Percentiles rank a stretch among this genome's conserved stretches.
Evolutionary conservation across 177 flowering plant species (phyloP).

Genomic region (Vitis hybrid): DNA sequence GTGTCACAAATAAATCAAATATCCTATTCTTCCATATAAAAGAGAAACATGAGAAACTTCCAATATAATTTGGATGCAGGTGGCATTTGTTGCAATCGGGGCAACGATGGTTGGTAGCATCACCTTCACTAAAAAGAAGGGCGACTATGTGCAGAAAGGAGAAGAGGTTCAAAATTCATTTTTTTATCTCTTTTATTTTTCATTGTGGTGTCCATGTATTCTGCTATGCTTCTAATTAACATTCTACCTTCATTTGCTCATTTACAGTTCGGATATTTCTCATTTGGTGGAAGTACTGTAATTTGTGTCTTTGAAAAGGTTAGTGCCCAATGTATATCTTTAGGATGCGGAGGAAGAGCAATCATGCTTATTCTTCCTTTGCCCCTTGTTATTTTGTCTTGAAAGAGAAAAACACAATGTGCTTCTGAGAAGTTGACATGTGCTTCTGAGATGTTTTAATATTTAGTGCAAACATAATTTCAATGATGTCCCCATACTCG

Average conservation of each 20-base stretch:
- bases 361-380: neutral
- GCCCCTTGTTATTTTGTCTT: neutral
- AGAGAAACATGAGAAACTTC: neutral
- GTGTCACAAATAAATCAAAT: neutral
- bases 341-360: neutral
- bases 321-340: slow-evolving; percentile 13
- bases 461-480: too few species aligned
- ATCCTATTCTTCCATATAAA: neutral
- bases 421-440: too few species aligned
- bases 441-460: too few species aligned
- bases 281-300: slow-evolving; percentile 97
- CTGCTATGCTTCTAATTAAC: neutral
- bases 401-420: too few species aligned
- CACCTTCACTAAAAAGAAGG: slow-evolving; percentile 64
- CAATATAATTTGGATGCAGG: slow-evolving; percentile 45
- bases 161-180: slow-evolving; percentile 66
- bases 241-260: neutral
- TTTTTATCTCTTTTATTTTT: neutral
- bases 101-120: slow-evolving; percentile 99
- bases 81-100: slow-evolving; percentile 94
- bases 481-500: too few species aligned
- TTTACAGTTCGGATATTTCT: slow-evolving; percentile 92
- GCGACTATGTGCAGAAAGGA: slow-evolving; percentile 74
- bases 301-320: slow-evolving; percentile 95
- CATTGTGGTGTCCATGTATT: neutral